Percentiles rank a stretch among this genome's conserved stretches.
Evolutionary conservation across 1,284 basidiomycete genomes (phyloP).

Genomic region (Cystobasidium sp.): DNA sequence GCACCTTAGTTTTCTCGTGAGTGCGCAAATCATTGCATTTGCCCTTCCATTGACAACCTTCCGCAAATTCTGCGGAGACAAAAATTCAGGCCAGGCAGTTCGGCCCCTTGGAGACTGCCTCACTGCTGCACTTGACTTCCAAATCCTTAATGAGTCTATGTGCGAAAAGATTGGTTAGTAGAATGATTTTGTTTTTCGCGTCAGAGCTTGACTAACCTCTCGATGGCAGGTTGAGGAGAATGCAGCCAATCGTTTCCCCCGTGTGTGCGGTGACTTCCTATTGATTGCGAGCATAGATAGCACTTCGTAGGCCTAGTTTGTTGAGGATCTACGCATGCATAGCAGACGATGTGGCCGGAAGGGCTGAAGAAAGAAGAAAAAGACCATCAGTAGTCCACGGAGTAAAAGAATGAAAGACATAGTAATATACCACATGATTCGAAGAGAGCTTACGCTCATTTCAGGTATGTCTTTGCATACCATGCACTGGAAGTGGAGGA

Average conservation of each 20-base stretch:
- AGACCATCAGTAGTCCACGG: neutral
- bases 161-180: neutral
- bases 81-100: neutral
- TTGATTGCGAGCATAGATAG: neutral
- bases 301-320: neutral
- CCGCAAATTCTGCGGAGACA: neutral
- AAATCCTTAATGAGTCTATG: conserved; percentile 24
- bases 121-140: conserved; percentile 18
- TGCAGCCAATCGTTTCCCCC: neutral
- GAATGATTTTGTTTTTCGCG: neutral
- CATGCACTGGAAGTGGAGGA: neutral
- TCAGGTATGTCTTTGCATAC: conserved; percentile 23
- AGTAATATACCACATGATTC: conserved; percentile 14
- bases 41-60: conserved; percentile 20
- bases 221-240: conserved; percentile 5
- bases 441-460: neutral
- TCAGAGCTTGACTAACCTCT: conserved; percentile 12
- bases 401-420: neutral
- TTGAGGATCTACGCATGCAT: conserved; percentile 10
- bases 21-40: conserved; percentile 1
- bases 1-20: conserved; percentile 15
- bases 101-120: neutral
- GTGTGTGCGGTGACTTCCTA: neutral
- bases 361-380: neutral
- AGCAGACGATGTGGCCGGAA: conserved; percentile 17